Evolutionary conservation across 495 filamentous ascomycete genomes (phyloP).

Genomic region (Schizothecium vesticola): DNA sequence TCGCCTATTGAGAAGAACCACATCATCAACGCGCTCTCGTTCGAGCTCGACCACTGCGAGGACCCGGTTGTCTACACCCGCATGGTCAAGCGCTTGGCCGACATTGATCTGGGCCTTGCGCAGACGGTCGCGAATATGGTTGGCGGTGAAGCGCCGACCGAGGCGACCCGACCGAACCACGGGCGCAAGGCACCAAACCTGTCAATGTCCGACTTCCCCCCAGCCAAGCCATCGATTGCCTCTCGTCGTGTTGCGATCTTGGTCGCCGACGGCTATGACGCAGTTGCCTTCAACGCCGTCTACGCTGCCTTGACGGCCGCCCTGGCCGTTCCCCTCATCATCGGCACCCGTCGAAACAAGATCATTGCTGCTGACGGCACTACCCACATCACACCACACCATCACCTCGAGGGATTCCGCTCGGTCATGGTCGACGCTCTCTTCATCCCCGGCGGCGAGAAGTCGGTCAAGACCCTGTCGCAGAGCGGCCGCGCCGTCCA

Average conservation of each 20-base stretch:
- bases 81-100: slow-evolving; percentile 62
- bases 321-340: slow-evolving; percentile 64
- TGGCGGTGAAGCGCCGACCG: slow-evolving; percentile 56
- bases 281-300: slow-evolving; percentile 56
- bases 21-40: slow-evolving; percentile 62
- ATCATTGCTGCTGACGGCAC: slow-evolving; percentile 55
- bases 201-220: slow-evolving; percentile 61
- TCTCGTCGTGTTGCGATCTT: slow-evolving; percentile 73
- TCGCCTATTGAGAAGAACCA: slow-evolving; percentile 65
- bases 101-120: slow-evolving; percentile 69
- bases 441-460: slow-evolving; percentile 70
- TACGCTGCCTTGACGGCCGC: slow-evolving; percentile 56
- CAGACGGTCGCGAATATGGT: slow-evolving; percentile 63
- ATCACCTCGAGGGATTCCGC: slow-evolving; percentile 76
- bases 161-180: slow-evolving; percentile 53
- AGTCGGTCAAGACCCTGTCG: slow-evolving; percentile 53
- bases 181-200: slow-evolving; percentile 54
- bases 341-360: slow-evolving; percentile 56
- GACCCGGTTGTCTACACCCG: slow-evolving; percentile 74
- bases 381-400: slow-evolving; percentile 62
- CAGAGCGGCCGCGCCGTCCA: slow-evolving; percentile 74
- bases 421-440: slow-evolving; percentile 82
- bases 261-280: slow-evolving; percentile 76
- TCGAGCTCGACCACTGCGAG: slow-evolving; percentile 88
- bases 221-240: slow-evolving; percentile 58